Conservation (phyloP, 768 basidiomycete genomes). For the Gautieria morchelliformis region DNA sequence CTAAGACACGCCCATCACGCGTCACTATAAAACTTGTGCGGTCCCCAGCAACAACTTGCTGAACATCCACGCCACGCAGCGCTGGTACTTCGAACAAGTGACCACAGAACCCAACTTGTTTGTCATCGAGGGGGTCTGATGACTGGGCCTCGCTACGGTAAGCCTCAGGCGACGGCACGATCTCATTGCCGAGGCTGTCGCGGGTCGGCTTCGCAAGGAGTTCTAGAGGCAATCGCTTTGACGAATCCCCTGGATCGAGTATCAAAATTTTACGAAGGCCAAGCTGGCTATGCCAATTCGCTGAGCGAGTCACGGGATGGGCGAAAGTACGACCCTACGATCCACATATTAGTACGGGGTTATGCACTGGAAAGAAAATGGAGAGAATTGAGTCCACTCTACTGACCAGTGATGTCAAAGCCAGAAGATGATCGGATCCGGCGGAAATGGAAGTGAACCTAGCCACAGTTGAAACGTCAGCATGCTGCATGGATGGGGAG, state of each 20-base stretch:
- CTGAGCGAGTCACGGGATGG: slow-evolving; percentile 62
- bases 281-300: slow-evolving; percentile 78
- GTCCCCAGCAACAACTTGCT: slow-evolving; percentile 63
- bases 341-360: too few species aligned
- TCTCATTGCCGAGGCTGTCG: background rate
- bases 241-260: slow-evolving; percentile 11
- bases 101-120: slow-evolving; percentile 55
- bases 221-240: slow-evolving; percentile 34
- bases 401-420: slow-evolving; percentile 21
- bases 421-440: slow-evolving; percentile 46
- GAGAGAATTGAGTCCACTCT: background rate
- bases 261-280: slow-evolving; percentile 62
- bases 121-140: slow-evolving; percentile 24
- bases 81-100: slow-evolving; percentile 70
- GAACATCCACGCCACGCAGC: slow-evolving; percentile 50
- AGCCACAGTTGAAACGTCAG: background rate
- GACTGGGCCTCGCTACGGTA: slow-evolving; percentile 11
- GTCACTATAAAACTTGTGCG: slow-evolving; percentile 70
- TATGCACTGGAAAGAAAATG: background rate
- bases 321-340: slow-evolving; percentile 64
- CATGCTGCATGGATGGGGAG: background rate
- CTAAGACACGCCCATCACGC: slow-evolving; percentile 59
- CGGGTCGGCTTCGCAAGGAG: slow-evolving; percentile 44
- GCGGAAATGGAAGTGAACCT: slow-evolving; percentile 70
- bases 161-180: background rate